Conservation (phyloP, 768 basidiomycete species). For the Trametopsis cervina region DNA sequence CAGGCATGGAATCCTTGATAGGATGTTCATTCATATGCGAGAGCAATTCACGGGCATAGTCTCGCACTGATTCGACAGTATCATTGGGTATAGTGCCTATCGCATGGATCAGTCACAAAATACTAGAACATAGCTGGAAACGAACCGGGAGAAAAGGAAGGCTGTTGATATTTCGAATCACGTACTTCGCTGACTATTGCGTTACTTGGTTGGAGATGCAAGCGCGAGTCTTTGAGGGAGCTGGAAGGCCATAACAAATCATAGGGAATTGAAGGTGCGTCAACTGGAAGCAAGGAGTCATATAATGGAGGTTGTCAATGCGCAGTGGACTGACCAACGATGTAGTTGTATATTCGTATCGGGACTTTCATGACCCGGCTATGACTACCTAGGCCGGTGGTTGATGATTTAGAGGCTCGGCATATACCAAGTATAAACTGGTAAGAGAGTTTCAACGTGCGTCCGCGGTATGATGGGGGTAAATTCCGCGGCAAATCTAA, state of each 20-base stretch:
- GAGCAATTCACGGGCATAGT: background rate
- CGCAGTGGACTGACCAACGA: slow-evolving; percentile 49
- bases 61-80: background rate
- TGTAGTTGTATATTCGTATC: slow-evolving; percentile 84
- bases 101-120: slow-evolving; percentile 28
- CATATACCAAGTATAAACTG: slow-evolving; percentile 87
- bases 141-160: too few species aligned
- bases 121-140: too few species aligned
- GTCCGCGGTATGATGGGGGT: slow-evolving; percentile 88
- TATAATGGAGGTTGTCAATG: background rate
- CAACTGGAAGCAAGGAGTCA: slow-evolving; percentile 27
- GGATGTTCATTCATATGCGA: background rate
- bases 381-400: slow-evolving; percentile 38
- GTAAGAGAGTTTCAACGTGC: slow-evolving; percentile 80
- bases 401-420: slow-evolving; percentile 34
- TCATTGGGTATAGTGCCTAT: background rate
- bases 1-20: too few species aligned
- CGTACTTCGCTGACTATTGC: background rate
- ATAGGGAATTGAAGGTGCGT: slow-evolving; percentile 55
- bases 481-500: slow-evolving; percentile 69
- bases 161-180: background rate
- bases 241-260: slow-evolving; percentile 78
- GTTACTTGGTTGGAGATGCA: background rate
- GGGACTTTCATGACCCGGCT: slow-evolving; percentile 88
- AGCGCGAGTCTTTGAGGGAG: slow-evolving; percentile 3